Percentiles rank a stretch among this genome's conserved stretches.
Conservation (phyloP, 2,329 filamentous ascomycete species). For the Pseudogymnoascus sp. region DNA sequence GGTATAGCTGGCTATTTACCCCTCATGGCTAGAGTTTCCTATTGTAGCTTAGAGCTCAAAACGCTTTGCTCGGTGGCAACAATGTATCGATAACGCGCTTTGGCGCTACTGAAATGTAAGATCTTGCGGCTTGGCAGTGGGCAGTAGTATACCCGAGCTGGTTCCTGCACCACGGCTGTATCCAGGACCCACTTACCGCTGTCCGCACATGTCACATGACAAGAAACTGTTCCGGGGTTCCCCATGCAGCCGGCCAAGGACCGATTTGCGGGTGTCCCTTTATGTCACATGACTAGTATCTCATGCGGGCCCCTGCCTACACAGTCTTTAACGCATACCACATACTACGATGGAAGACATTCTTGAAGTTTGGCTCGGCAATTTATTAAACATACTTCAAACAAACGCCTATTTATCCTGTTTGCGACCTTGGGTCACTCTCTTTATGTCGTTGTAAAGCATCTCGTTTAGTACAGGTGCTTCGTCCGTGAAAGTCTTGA, state of each 20-base stretch:
- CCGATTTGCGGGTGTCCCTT: too few species aligned
- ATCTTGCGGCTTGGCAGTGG: background rate
- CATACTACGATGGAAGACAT: too few species aligned
- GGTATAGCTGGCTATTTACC: background rate
- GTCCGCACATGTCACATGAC: too few species aligned
- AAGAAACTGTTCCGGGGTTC: too few species aligned
- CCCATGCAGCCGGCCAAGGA: too few species aligned
- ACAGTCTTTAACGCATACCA: too few species aligned
- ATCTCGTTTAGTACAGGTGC: background rate
- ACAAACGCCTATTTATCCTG: background rate
- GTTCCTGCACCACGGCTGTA: too few species aligned
- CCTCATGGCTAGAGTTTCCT: background rate
- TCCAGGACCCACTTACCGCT: too few species aligned
- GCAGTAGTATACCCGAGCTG: too few species aligned
- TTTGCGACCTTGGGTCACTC: background rate
- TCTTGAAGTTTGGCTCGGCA: too few species aligned
- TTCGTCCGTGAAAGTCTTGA: background rate
- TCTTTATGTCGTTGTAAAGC: background rate
- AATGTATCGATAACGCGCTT: background rate
- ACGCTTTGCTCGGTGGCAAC: background rate
- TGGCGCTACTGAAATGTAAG: too few species aligned
- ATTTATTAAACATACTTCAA: too few species aligned
- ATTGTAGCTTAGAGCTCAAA: background rate
- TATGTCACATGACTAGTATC: background rate
- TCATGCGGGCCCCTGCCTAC: background rate